Evolutionary conservation across 306 rosid species (phyloP), one percentile per base, ranked within the genome.

Genomic region (Adenanthera pavonina): DNA sequence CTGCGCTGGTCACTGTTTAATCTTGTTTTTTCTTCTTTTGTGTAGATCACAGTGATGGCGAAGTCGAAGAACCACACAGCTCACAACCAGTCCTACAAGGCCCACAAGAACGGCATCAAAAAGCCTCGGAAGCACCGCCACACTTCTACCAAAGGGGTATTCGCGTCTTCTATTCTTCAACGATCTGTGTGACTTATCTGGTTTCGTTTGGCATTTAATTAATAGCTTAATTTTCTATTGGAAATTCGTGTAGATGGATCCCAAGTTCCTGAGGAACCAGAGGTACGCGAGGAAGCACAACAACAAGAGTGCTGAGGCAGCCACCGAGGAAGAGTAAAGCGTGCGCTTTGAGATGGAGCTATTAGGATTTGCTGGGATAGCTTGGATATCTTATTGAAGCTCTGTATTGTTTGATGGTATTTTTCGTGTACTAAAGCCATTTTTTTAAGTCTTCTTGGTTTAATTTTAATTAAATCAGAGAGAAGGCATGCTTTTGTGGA

Each of bases 41-140:
- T 17, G 0, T 65, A 74, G 56, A 13, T 79, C 83, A 40, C 90
- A 95, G 96, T 87, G 36, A 96, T 96, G 99, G 99, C 99, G 6
- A 96, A 96, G 97, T 96, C 99, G 72, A 96, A 96, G 99, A 96
- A 96, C 64, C 98, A 96, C 94, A 96, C 99, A 0, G 97, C 99
- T 47, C 99, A 96, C 97, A 96, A 96, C 87, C 99, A 96, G 75
- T 96, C 99, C 70, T 86, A 81, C 89, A 96, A 96, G 87, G 99
- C 99, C n/a, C 99, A 96, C 87, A 89, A 86, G 83, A 96, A 96
- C 41, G 98, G 99, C 77, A 96, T 96, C 90, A 96, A 96, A 82
- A 96, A 96, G 85, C 99, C 99, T 52, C 87, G 83, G 89, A 93
- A 74, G 92, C 98, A 96, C 41, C 98, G 99, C 82, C 94, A 92